phyloP scores from a whole-genome alignment of 495 filamentous ascomycete genomes.

The Extremus antarcticus region DNA sequence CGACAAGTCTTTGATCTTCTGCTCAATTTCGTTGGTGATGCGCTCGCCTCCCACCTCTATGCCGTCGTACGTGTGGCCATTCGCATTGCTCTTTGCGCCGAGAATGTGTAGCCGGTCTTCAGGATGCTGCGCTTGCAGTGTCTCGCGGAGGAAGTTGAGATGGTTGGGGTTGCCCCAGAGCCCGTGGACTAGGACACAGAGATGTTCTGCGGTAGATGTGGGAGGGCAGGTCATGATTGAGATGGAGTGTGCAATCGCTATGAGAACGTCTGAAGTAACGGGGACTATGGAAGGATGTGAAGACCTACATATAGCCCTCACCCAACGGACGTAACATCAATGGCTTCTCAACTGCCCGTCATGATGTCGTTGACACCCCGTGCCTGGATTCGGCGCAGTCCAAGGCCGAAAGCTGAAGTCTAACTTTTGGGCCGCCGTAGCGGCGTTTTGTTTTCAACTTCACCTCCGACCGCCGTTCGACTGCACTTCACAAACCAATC shows the following conservation, averaged over 20 bases:
- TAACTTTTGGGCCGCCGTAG: too few species aligned
- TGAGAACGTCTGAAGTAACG: neutral
- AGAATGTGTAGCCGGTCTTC: slow-evolving; percentile 61
- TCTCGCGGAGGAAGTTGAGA: slow-evolving; percentile 57
- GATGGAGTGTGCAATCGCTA: neutral
- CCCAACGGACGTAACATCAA: neutral
- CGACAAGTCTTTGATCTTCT: slow-evolving; percentile 56
- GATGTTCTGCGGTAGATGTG: slow-evolving; percentile 48
- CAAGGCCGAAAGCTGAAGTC: too few species aligned
- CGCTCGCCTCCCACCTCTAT: slow-evolving; percentile 86
- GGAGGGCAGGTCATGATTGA: neutral
- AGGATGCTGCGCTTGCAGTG: slow-evolving; percentile 53
- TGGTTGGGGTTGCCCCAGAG: slow-evolving; percentile 90
- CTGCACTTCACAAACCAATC: too few species aligned
- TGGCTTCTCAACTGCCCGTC: neutral
- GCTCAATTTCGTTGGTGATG: slow-evolving; percentile 77
- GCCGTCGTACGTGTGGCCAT: slow-evolving; percentile 85
- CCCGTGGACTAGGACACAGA: slow-evolving; percentile 92
- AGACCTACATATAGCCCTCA: neutral
- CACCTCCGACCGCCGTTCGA: neutral
- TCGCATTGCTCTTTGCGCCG: slow-evolving; percentile 65
- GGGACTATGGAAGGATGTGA: neutral
- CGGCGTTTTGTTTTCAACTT: neutral
- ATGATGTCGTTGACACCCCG: neutral
- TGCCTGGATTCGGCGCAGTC: neutral